phyloP scores from a whole-genome alignment of 805 yeast genomes.

The Barnettozyma pratensis region DNA sequence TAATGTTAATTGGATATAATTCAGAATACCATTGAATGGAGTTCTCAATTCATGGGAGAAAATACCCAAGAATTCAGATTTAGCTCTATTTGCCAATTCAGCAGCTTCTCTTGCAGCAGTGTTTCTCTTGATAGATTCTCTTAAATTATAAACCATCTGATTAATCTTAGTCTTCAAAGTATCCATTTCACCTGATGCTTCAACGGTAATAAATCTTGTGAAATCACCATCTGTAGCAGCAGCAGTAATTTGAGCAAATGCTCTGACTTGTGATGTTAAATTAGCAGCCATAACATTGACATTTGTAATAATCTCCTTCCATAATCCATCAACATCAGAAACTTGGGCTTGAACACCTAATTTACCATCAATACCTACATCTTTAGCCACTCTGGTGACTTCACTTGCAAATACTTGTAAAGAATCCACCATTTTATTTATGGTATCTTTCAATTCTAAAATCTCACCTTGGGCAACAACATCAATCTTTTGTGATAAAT shows the following conservation, averaged over 20 bases:
- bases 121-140: constrained; percentile 86
- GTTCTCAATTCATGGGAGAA: constrained; percentile 87
- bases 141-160: constrained; percentile 79
- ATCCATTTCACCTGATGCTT: constrained; percentile 87
- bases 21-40: constrained; percentile 89
- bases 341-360: constrained; percentile 91
- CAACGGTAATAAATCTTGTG: constrained; percentile 84
- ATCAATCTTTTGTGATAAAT: constrained; percentile 79
- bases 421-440: constrained; percentile 90
- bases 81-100: constrained; percentile 82
- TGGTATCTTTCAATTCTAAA: constrained; percentile 76
- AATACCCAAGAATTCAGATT: constrained; percentile 85
- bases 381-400: constrained; percentile 85
- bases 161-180: constrained; percentile 47
- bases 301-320: constrained; percentile 89
- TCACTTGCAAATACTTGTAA: constrained; percentile 83
- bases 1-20: constrained; percentile 84
- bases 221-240: constrained; percentile 96
- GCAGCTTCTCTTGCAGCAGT: constrained; percentile 95
- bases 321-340: constrained; percentile 81
- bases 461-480: constrained; percentile 91
- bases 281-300: constrained; percentile 92
- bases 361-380: constrained; percentile 90
- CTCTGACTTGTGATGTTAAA: constrained; percentile 86
- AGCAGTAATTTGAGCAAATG: constrained; percentile 88